Base-by-base conservation (phyloP, 768 basidiomycete species). In the Mycena alexandri region DNA sequence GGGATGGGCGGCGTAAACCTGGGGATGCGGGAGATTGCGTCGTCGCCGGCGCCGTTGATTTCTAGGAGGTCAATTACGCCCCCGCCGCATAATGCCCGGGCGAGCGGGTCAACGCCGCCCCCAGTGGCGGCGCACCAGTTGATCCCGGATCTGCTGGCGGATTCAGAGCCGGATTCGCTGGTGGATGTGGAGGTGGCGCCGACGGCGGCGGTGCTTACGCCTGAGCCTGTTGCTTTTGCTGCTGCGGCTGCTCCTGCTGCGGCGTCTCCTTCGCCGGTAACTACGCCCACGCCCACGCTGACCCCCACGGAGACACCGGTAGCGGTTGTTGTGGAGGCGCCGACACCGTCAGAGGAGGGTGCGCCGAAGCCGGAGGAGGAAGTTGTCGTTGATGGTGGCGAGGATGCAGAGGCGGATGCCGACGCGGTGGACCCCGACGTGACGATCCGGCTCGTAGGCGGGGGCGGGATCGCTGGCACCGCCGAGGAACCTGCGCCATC, bases 371-470 rank as follows among this genome's bases (percentile, higher is more conserved):
- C 63, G 17, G 72, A 69, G 58, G 75, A 38, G 38, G 38, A 3
- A 10, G 38, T 38, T 14, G 38, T 14, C 14, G 38, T 38, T 14
- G 38, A 38, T 29, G 29, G 29, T 29, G 29, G 29, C 29, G 29
- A 73, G 3, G 72, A 63, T 24, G 61, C 36, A n/a, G 58, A 60
- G 14, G 57, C 16, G 8, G 56, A 48, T 17, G 70, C 65, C 11
- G 69, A 73, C 17, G 69, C 67, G 19, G 51, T 69, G 29, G 71
- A 76, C 22, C 73, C 81, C 21, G 81, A 83, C 51, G 78, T 82
- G 13, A 88, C 87, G 14, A 83, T 91, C 57, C 86, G 87, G 48
- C 75, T 91, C 16, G 84, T 91, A n/a, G 89, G 88, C 21, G 86
- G 83, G 2, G 85, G 85, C 21, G 87, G 87, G 19, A 76, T 80